These are phyloP conservation scores for Cyphellophora europaea DNA, from an alignment of 2,329 filamentous ascomycete genomes.

Conservation along the genomic window DNA sequence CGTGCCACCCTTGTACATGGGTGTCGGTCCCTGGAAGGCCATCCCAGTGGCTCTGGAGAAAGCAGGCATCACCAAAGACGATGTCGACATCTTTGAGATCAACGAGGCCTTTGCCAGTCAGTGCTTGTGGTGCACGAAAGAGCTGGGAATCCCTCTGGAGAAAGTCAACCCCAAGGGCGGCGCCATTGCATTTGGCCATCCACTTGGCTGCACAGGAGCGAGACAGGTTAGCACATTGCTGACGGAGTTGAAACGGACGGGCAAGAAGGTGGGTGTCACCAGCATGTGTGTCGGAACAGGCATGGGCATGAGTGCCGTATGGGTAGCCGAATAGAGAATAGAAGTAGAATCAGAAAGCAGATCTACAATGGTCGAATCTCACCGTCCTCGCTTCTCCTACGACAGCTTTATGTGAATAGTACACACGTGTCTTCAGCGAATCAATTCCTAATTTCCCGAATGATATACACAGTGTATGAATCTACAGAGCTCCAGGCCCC, in stretches of 20 bases:
- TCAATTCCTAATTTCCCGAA: too few species aligned
- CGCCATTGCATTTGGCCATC: slow-evolving; percentile 92
- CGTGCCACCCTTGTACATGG: slow-evolving; percentile 90
- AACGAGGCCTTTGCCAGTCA: slow-evolving; percentile 98
- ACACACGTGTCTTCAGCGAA: too few species aligned
- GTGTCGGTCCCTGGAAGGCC: slow-evolving; percentile 87
- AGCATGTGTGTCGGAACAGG: slow-evolving; percentile 96
- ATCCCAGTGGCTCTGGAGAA: slow-evolving; percentile 87
- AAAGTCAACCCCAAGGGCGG: slow-evolving; percentile 98
- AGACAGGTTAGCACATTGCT: slow-evolving; percentile 87
- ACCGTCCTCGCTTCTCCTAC: slow-evolving; percentile 9
- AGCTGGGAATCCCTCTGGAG: slow-evolving; percentile 69
- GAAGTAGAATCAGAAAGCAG: neutral
- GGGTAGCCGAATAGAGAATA: slow-evolving; percentile 88
- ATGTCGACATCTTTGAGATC: slow-evolving; percentile 97
- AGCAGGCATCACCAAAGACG: slow-evolving; percentile 74
- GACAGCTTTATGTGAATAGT: too few species aligned
- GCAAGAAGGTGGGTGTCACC: slow-evolving; percentile 79
- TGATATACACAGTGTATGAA: too few species aligned
- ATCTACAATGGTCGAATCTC: slow-evolving; percentile 9
- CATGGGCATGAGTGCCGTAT: slow-evolving; percentile 96
- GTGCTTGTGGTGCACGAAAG: slow-evolving; percentile 85
- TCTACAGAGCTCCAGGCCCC: too few species aligned
- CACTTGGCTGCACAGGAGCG: slow-evolving; percentile 86
- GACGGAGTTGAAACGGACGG: slow-evolving; percentile 77